phyloP scores from a whole-genome alignment of 2,329 filamentous ascomycete genomes.

The Periconia macrospinosa region DNA sequence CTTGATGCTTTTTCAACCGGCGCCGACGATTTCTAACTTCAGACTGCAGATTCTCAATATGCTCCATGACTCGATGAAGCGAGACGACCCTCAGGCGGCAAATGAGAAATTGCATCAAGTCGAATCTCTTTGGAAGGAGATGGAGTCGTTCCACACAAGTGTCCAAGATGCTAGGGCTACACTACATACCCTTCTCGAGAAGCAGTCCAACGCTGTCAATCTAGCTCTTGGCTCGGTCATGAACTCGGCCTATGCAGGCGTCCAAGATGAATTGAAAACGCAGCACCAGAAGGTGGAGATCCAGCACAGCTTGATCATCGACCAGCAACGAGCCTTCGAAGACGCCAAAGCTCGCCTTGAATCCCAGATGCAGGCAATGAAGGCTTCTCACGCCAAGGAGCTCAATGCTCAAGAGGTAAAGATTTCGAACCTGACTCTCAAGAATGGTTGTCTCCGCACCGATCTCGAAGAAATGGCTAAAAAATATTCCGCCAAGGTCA shows the following conservation, averaged over 20 bases:
- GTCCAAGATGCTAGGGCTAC: conserved; percentile 19
- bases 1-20: background rate
- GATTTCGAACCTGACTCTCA: conserved; percentile 29
- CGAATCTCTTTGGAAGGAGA: conserved; percentile 27
- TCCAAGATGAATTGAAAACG: conserved; percentile 26
- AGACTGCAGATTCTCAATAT: conserved; percentile 17
- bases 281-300: conserved; percentile 33
- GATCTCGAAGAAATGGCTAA: conserved; percentile 23
- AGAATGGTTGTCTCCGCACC: conserved; percentile 28
- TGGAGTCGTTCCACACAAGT: conserved; percentile 26
- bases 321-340: conserved; percentile 19
- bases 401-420: conserved; percentile 24
- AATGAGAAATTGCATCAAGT: conserved; percentile 10
- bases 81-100: conserved; percentile 13
- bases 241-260: conserved; percentile 24
- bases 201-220: conserved; percentile 30
- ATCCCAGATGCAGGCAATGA: conserved; percentile 17
- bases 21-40: background rate
- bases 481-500: conserved; percentile 1
- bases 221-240: conserved; percentile 25
- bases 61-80: conserved; percentile 21
- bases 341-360: conserved; percentile 21
- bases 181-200: conserved; percentile 28
- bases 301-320: conserved; percentile 25
- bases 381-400: background rate